phyloP scores from a whole-genome alignment of 1,284 basidiomycete species.

The Ustilago curta region DNA sequence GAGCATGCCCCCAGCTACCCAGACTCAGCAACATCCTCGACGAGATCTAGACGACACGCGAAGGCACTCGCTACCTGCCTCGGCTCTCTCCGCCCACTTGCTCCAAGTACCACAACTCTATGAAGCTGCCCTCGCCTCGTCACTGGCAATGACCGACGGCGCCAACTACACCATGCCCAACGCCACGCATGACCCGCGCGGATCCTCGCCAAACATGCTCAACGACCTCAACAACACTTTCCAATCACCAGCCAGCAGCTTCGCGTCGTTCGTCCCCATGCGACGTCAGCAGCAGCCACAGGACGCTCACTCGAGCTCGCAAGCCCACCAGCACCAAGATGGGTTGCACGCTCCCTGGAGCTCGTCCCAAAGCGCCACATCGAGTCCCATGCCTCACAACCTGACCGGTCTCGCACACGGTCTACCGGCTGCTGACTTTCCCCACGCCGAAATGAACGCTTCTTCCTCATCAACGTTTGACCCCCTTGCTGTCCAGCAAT shows the following conservation, averaged over 20 bases:
- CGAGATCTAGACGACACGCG: slow-evolving; percentile 14
- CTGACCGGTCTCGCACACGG: slow-evolving; percentile 8
- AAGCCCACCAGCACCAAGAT: neutral
- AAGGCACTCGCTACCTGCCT: slow-evolving; percentile 20
- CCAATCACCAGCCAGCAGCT: neutral
- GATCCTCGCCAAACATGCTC: slow-evolving; percentile 1
- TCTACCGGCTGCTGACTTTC: slow-evolving; percentile 5
- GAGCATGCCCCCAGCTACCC: slow-evolving; percentile 25
- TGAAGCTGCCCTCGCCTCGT: neutral
- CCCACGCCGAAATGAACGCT: neutral
- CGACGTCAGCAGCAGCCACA: slow-evolving; percentile 10
- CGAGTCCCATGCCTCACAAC: slow-evolving; percentile 3
- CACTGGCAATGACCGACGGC: slow-evolving; percentile 5
- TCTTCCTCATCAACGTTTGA: slow-evolving; percentile 18
- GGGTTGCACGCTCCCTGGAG: slow-evolving; percentile 3
- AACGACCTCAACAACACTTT: slow-evolving; percentile 1
- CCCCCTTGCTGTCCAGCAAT: slow-evolving; percentile 5
- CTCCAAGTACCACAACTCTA: slow-evolving; percentile 28
- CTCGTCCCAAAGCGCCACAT: neutral
- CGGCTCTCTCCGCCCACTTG: slow-evolving; percentile 21
- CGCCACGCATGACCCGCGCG: slow-evolving; percentile 10
- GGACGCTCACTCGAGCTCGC: neutral
- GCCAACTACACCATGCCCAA: slow-evolving; percentile 4
- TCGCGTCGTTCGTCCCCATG: neutral
- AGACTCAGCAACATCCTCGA: slow-evolving; percentile 30